Evolutionary conservation across 2,329 filamentous ascomycete species (phyloP), one percentile per base, ranked within the genome.

Genomic region (Ilyonectria mors-panacis): DNA sequence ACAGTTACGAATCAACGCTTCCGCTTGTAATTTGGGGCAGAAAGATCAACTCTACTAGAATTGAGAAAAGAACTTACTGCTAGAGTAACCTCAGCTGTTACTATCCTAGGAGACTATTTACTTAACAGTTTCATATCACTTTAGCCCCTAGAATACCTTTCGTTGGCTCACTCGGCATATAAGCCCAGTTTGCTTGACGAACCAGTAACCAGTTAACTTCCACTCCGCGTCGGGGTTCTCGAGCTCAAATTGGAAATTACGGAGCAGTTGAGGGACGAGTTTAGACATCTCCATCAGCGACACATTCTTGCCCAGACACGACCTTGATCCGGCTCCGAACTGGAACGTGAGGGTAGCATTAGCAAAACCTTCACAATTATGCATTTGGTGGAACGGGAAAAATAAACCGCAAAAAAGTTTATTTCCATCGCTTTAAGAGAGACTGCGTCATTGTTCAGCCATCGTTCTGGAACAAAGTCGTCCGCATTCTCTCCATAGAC

Each of bases 401-500:
- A 39, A 15, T 13, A 17, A 13, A 39, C 35, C 35, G 13, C 35
- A 15, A 17, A 39, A 39, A 17, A 39, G 35, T 17, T 39, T 39
- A 13, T 39, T 5, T 26, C 26, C 26, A 26, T 26, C 26, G 26
- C 26, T 26, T 26, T 26, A 26, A 26, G 26, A 26, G 26, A 26
- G 26, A 26, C 35, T 39, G 35, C 17, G 35, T 39, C 35, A 15
- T 39, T 17, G 6, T 55, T 35, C 15, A 81, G 67, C 82, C 82
- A 84, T 6, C 82, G 67, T 58, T 83, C 80, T 0, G 82, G 82
- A 1, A 65, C 67, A 76, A 83, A 77, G 2, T 69, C 57, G 6
- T 79, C 50, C 50, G 76, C 73, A 74, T 79, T 74, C 58, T 79
- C 35, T 47, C 74, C 63, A 67, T 74, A 81, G 66, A 73, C 71